Evolutionary conservation across 306 rosid species (phyloP), one percentile per base, ranked within the genome.

Genomic region (Luffa aegyptiaca): DNA sequence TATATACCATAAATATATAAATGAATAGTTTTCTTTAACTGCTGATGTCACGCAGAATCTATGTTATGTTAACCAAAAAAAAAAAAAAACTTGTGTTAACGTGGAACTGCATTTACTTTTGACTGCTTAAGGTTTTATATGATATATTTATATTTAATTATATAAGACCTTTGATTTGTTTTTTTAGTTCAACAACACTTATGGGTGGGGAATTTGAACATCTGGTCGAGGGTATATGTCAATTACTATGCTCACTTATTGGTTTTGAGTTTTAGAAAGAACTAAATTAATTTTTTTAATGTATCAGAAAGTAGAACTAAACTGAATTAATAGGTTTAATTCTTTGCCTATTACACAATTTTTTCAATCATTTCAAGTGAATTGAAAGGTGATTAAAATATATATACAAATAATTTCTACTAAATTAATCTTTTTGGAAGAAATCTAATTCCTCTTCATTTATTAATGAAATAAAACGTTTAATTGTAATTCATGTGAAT

Each of bases 1-100:
- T 26, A 42, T 84, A 65, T 83, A 73, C 71, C 72, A 75, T 49
- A 71, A 42, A 37, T 35, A 44, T 37, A 62, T 1, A 26, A 26
- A 26, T 26, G 35, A 57, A 5, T 20, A 41, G 18, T 14, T 10
- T 12, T 10, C 48, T 55, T 16, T 10, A 76, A 76, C 55, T 51
- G 42, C 18, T 8, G 39, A 46, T 21, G 64, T 21, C 35, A 58
- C 14, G 64, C 36, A 58, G 36, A 58, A 58, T 21, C 1, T 21
- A 21, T 20, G 33, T 57, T 20, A 26, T 26, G 31, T 26, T 26
- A 26, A 26, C 31, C n/a, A n/a, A n/a, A n/a, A 26, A 26, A 26
- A 26, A 26, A 26, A 57, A 7, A 65, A 65, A 2, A 63, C 8
- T 9, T 33, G 14, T 41, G 51, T 66, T 4, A 41, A 9, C 51